Conservation (phyloP, 176 grass and related monocot species). For the Triticum turgidum region DNA sequence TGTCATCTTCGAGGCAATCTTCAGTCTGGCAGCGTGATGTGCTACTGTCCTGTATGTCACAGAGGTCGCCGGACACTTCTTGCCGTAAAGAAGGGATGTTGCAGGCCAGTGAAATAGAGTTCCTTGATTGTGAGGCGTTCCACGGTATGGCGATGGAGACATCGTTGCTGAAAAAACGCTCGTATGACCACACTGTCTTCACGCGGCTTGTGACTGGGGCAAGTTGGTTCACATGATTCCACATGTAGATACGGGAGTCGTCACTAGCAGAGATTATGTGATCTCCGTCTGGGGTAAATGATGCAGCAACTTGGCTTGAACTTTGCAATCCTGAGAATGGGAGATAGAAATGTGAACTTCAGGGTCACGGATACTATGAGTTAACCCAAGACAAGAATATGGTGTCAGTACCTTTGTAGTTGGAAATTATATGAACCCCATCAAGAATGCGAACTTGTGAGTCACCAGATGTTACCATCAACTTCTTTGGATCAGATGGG, state of each 20-base stretch:
- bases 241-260: constrained; percentile 72
- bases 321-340: constrained; percentile 45
- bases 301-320: constrained; percentile 68
- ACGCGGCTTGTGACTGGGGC: constrained; percentile 25
- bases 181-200: constrained; percentile 60
- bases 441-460: constrained; percentile 83
- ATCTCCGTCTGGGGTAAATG: constrained; percentile 79
- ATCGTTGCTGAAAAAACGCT: constrained; percentile 57
- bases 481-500: constrained; percentile 70
- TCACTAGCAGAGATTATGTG: constrained; percentile 80
- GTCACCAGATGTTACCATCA: constrained; percentile 88
- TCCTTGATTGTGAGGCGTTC: constrained; percentile 46
- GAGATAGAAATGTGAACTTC: constrained; percentile 23
- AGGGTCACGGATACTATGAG: neutral
- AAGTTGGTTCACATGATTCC: constrained; percentile 65
- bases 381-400: neutral
- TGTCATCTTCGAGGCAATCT: constrained; percentile 35
- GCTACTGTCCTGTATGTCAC: neutral
- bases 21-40: constrained; percentile 7
- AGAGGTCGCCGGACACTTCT: constrained; percentile 31
- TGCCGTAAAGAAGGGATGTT: constrained; percentile 47
- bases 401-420: constrained; percentile 65
- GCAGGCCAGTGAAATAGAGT: constrained; percentile 42
- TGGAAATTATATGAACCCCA: constrained; percentile 64
- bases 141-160: constrained; percentile 80